Evolutionary conservation across 176 grass and related monocot genomes (phyloP).

Genomic region (Tillandsia leiboldiana): DNA sequence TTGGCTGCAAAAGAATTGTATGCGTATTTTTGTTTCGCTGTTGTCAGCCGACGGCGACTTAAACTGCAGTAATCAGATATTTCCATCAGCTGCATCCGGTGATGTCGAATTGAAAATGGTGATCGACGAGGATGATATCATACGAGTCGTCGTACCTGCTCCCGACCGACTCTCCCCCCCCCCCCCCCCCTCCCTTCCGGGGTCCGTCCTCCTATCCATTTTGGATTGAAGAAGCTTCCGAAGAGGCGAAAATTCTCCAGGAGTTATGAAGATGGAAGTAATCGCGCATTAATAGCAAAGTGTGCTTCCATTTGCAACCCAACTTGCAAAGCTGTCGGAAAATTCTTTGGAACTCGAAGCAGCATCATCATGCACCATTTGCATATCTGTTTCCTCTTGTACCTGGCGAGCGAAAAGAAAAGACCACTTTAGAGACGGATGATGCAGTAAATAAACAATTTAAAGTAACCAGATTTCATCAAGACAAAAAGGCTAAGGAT

Average conservation of each 20-base stretch:
- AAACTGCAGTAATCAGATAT: slow-evolving; percentile 42
- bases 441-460: no score
- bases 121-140: neutral
- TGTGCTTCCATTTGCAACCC: slow-evolving; percentile 61
- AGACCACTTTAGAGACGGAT: no score
- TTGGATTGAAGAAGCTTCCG: neutral
- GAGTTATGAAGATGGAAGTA: neutral
- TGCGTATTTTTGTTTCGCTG: slow-evolving; percentile 32
- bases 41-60: slow-evolving; percentile 35
- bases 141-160: neutral
- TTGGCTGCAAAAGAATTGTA: slow-evolving; percentile 42
- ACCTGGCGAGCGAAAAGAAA: slow-evolving; percentile 25
- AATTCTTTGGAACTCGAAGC: slow-evolving; percentile 32
- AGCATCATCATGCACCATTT: slow-evolving; percentile 24
- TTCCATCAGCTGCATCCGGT: neutral
- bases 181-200: neutral
- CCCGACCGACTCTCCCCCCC: neutral
- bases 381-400: slow-evolving; percentile 34
- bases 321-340: slow-evolving; percentile 58
- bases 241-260: no score
- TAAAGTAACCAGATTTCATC: no score
- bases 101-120: neutral
- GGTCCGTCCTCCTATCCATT: neutral
- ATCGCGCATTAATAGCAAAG: slow-evolving; percentile 51
- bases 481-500: no score